Evolutionary conservation across 108 stramenopile genomes (phyloP).

Genomic region (Chaetoceros muelleri): DNA sequence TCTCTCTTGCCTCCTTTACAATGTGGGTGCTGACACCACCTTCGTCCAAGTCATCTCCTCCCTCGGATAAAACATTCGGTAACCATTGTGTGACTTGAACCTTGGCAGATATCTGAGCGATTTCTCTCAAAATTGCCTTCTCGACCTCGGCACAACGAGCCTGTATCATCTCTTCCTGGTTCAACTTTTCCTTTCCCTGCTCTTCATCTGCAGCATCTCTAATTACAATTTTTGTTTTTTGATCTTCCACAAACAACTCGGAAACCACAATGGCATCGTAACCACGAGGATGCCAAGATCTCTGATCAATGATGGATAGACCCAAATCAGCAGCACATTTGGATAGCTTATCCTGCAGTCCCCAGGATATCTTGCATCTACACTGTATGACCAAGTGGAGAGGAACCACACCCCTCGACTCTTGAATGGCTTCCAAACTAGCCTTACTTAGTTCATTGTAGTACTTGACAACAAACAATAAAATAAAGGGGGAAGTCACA

Average conservation of each 20-base stretch:
- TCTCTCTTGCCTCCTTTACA: neutral
- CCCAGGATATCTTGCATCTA: conserved; percentile 15
- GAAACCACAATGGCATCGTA: neutral
- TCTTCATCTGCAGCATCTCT: neutral
- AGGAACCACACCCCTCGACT: conserved; percentile 18
- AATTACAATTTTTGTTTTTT: neutral
- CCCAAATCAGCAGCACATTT: conserved; percentile 17
- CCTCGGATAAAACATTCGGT: neutral
- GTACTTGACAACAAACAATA: conserved; percentile 21
- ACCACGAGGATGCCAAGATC: neutral
- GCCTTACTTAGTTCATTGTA: conserved; percentile 22
- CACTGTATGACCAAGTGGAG: conserved; percentile 27
- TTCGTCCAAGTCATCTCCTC: neutral
- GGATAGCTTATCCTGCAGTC: conserved; percentile 24
- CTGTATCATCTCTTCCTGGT: too few species aligned
- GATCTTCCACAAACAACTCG: neutral
- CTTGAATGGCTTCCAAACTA: conserved; percentile 16
- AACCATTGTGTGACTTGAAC: neutral
- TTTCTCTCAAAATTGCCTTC: neutral
- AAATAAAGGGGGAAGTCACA: conserved; percentile 22
- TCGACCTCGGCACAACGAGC: neutral
- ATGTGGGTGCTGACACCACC: neutral
- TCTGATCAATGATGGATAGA: conserved; percentile 29
- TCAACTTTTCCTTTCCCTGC: neutral
- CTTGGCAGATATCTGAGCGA: neutral